Percentiles rank a stretch among this genome's conserved stretches.
Evolutionary conservation across 495 filamentous ascomycete species (phyloP).

Genomic region (Evernia prunastri): DNA sequence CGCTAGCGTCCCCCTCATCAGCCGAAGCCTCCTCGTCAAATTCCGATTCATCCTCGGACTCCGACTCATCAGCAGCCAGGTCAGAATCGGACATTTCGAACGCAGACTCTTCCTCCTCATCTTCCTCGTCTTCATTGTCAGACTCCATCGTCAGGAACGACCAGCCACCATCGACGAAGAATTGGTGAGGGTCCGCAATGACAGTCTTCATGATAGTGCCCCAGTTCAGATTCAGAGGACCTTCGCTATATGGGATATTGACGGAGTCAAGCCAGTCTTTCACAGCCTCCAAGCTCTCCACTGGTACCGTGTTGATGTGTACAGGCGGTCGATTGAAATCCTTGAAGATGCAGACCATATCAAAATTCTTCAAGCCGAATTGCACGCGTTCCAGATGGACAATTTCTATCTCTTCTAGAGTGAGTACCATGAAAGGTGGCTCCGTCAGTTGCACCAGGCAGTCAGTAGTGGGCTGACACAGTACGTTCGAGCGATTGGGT

Average conservation of each 20-base stretch:
- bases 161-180: constrained; percentile 96
- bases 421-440: constrained; percentile 91
- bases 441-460: constrained; percentile 97
- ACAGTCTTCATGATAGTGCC: constrained; percentile 99
- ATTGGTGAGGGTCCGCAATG: constrained; percentile 81
- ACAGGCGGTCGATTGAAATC: constrained; percentile 82
- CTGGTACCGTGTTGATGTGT: constrained; percentile 97
- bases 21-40: constrained; percentile 87
- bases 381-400: constrained; percentile 94
- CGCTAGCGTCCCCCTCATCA: constrained; percentile 65
- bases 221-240: constrained; percentile 97
- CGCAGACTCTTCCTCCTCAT: constrained; percentile 80
- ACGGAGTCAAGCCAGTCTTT: constrained; percentile 97
- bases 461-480: constrained; percentile 93
- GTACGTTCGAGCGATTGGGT: constrained; percentile 87
- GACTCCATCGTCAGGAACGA: constrained; percentile 82
- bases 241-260: constrained; percentile 90
- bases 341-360: constrained; percentile 95
- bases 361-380: constrained; percentile 99
- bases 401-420: constrained; percentile 90
- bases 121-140: constrained; percentile 72
- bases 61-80: constrained; percentile 69
- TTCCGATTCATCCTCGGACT: constrained; percentile 80
- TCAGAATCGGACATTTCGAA: constrained; percentile 88
- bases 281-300: constrained; percentile 86